These are phyloP conservation scores for Pseudopediastrum boryanum DNA, from an alignment of 139 green algal genomes.

Conservation along the genomic window DNA sequence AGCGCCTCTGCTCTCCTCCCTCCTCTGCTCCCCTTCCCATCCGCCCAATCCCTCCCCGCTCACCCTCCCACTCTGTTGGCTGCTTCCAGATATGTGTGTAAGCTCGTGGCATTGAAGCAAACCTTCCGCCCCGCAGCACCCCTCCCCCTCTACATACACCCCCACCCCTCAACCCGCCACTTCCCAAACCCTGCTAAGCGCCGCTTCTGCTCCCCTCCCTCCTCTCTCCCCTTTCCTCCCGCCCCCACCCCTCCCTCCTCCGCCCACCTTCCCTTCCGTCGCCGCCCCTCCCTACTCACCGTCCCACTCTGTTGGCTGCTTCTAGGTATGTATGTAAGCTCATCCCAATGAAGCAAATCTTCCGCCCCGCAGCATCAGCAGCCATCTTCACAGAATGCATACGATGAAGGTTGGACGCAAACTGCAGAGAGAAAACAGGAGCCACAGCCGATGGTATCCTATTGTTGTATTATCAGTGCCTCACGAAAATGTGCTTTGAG, in stretches of 20 bases:
- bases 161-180: not conserved
- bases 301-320: constrained; percentile 76
- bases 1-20: too few relatives aligned
- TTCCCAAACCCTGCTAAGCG: not conserved
- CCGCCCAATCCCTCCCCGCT: too few relatives aligned
- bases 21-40: too few relatives aligned
- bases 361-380: constrained; percentile 87
- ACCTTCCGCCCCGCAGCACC: not conserved
- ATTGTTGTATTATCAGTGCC: too few relatives aligned
- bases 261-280: too few relatives aligned
- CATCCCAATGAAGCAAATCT: constrained; percentile 93
- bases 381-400: constrained; percentile 88
- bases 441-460: too few relatives aligned
- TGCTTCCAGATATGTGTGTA: constrained; percentile 95
- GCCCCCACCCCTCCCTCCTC: too few relatives aligned
- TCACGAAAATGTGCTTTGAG: too few relatives aligned
- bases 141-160: not conserved
- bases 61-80: constrained; percentile 68
- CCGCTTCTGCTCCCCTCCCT: too few relatives aligned
- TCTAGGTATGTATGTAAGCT: constrained; percentile 94
- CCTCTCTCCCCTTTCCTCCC: too few relatives aligned
- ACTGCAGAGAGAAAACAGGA: too few relatives aligned
- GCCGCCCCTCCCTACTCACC: constrained; percentile 19
- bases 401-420: constrained; percentile 95
- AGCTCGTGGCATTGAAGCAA: constrained; percentile 91